Evolutionary conservation across 192 early-diverging fungal species (phyloP).

Genomic region (Anaeromyces robustus): DNA sequence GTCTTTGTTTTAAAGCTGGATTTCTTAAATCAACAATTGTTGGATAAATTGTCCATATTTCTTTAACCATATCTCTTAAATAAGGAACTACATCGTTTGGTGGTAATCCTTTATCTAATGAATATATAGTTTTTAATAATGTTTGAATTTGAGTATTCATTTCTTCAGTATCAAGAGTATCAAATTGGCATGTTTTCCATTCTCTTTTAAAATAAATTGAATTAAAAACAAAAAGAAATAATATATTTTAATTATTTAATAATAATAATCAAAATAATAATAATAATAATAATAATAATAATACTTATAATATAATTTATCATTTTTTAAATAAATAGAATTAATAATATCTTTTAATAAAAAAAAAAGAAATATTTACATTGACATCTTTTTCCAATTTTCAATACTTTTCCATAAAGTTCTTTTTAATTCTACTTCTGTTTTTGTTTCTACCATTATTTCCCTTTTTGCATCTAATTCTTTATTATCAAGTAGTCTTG

Average conservation of each 20-base stretch:
- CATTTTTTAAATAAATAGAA: too few relatives aligned
- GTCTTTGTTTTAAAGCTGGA: constrained; percentile 35
- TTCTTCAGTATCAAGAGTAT: constrained; percentile 35
- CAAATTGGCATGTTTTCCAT: constrained; percentile 29
- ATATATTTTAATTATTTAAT: not conserved
- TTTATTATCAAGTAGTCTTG: constrained; percentile 7
- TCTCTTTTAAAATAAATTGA: constrained; percentile 5
- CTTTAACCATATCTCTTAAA: constrained; percentile 34
- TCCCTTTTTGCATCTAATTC: constrained; percentile 7
- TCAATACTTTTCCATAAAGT: constrained; percentile 35
- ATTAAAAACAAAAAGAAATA: constrained; percentile 5
- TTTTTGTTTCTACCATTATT: constrained; percentile 35
- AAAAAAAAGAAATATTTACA: constrained; percentile 21
- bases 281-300: too few relatives aligned
- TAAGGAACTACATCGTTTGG: constrained; percentile 47
- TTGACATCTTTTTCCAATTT: constrained; percentile 32
- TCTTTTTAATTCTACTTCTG: constrained; percentile 36
- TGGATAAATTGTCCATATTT: constrained; percentile 30
- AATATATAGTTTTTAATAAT: constrained; percentile 37
- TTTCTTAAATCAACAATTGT: constrained; percentile 48
- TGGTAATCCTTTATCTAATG: constrained; percentile 44
- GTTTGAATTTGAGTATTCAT: constrained; percentile 29
- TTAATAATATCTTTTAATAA: too few relatives aligned
- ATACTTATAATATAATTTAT: too few relatives aligned
- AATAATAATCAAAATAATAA: not conserved